phyloP scores from a whole-genome alignment of 1,284 basidiomycete genomes.

The Thelephora terrestris region DNA sequence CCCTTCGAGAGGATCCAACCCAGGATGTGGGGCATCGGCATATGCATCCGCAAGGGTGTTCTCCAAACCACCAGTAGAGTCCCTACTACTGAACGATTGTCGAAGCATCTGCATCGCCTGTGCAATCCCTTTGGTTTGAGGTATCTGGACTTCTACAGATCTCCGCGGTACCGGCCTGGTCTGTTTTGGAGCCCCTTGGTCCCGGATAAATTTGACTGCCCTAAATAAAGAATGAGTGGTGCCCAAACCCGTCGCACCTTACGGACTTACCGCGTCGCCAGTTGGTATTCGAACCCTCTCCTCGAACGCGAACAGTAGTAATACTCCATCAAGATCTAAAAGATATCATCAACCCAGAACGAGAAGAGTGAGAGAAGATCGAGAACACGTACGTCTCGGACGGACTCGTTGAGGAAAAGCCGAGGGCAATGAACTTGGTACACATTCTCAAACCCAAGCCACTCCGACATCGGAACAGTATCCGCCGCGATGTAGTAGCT shows the following conservation, averaged over 20 bases:
- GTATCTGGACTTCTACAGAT: no score
- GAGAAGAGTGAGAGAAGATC: conserved; percentile 1
- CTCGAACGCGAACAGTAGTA: conserved; percentile 75
- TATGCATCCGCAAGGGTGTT: conserved; percentile 16
- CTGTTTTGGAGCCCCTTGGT: conserved; percentile 38
- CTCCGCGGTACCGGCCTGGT: no score
- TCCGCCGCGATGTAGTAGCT: conserved; percentile 60
- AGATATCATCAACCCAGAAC: neutral
- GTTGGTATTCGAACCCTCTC: conserved; percentile 79
- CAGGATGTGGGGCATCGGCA: conserved; percentile 16
- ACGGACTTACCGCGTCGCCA: conserved; percentile 67
- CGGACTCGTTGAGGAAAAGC: conserved; percentile 25
- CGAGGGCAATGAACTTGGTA: conserved; percentile 87
- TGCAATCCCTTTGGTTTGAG: conserved; percentile 25
- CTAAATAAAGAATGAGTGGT: conserved; percentile 24
- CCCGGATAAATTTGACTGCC: conserved; percentile 77
- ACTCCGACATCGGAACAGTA: conserved; percentile 58
- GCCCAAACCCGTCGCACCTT: conserved; percentile 1
- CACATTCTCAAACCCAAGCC: conserved; percentile 82
- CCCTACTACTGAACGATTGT: neutral
- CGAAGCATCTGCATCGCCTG: conserved; percentile 51
- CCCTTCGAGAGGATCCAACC: conserved; percentile 53
- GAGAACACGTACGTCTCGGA: conserved; percentile 45
- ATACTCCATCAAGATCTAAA: conserved; percentile 79
- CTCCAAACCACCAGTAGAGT: neutral